These are phyloP conservation scores for Kwoniella sp. DNA, from an alignment of 768 basidiomycete species.

Conservation along the genomic window DNA sequence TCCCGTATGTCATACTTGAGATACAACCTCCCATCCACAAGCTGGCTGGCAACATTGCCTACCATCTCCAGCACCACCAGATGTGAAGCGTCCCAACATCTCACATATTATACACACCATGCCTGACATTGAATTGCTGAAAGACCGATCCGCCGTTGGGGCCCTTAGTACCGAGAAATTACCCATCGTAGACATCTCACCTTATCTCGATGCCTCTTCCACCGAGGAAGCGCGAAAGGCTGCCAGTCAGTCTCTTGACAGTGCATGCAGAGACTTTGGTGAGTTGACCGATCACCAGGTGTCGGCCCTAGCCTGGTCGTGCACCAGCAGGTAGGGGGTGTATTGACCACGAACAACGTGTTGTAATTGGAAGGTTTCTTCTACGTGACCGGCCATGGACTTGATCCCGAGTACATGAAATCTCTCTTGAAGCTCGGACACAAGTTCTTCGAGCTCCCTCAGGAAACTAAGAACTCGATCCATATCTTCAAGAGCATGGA, in stretches of 20 bases:
- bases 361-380: too few species aligned
- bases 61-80: too few species aligned
- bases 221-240: slow-evolving; percentile 19
- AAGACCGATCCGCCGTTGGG: slow-evolving; percentile 20
- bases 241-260: slow-evolving; percentile 25
- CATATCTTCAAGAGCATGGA: slow-evolving; percentile 36
- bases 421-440: slow-evolving; percentile 30
- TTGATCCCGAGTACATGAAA: slow-evolving; percentile 25
- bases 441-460: slow-evolving; percentile 34
- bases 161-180: slow-evolving; percentile 20
- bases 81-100: too few species aligned
- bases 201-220: slow-evolving; percentile 26
- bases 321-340: too few species aligned
- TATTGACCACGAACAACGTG: too few species aligned
- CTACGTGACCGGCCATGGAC: slow-evolving; percentile 39
- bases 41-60: too few species aligned
- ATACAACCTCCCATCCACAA: too few species aligned
- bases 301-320: too few species aligned
- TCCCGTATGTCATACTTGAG: too few species aligned
- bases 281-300: too few species aligned
- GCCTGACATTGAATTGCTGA: slow-evolving; percentile 28
- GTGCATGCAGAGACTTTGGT: slow-evolving; percentile 34
- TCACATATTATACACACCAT: neutral
- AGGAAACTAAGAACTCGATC: slow-evolving; percentile 29
- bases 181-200: slow-evolving; percentile 31